Percentiles rank a stretch among this genome's conserved stretches.
These are phyloP conservation scores for Aspergillus quadrilineatus DNA, from an alignment of 2,329 filamentous ascomycete genomes.

Conservation along the genomic window DNA sequence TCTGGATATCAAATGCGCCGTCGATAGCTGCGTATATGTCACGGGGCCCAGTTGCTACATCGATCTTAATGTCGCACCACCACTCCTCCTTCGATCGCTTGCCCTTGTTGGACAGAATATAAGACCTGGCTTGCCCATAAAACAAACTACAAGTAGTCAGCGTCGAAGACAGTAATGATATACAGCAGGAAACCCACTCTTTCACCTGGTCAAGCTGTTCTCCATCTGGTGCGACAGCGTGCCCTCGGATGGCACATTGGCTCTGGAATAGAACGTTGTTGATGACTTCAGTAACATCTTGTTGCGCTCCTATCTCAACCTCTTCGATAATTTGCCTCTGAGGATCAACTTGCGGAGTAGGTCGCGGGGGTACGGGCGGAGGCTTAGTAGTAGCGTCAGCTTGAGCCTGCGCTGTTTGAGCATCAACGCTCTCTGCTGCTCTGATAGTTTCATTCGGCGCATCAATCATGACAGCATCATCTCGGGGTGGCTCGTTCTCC, in stretches of 20 bases:
- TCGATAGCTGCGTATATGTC: constrained; percentile 84
- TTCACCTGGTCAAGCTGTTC: constrained; percentile 82
- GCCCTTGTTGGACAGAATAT: constrained; percentile 47
- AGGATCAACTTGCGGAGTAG: constrained; percentile 35
- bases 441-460: constrained; percentile 19
- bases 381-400: constrained; percentile 47
- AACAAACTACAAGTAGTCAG: constrained; percentile 43
- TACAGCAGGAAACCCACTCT: constrained; percentile 42
- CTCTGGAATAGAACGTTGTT: constrained; percentile 87
- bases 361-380: constrained; percentile 60
- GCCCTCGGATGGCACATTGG: constrained; percentile 79
- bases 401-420: constrained; percentile 12
- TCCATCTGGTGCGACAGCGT: constrained; percentile 63
- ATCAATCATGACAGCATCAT: constrained; percentile 25
- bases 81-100: constrained; percentile 55
- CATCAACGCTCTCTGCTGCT: constrained; percentile 6
- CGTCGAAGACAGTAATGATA: no score
- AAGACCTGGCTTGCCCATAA: constrained; percentile 49
- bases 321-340: constrained; percentile 46
- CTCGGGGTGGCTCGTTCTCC: constrained; percentile 36
- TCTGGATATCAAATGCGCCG: constrained; percentile 77
- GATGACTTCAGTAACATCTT: constrained; percentile 95
- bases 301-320: constrained; percentile 68
- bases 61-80: constrained; percentile 64
- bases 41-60: constrained; percentile 57